These are phyloP conservation scores for Artomyces pyxidatus DNA, from an alignment of 768 basidiomycete species.

Conservation along the genomic window DNA sequence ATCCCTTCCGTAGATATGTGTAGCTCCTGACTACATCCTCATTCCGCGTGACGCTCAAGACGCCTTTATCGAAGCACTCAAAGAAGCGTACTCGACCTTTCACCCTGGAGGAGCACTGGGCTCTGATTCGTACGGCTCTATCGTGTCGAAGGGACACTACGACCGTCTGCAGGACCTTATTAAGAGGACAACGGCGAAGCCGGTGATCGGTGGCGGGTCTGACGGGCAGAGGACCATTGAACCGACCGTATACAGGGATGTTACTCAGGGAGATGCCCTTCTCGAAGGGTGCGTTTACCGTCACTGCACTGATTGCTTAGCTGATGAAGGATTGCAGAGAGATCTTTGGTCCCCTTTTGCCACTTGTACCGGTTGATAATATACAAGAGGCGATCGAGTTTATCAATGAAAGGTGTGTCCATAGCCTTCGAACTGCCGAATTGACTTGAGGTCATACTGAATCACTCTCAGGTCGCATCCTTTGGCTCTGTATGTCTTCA, in stretches of 20 bases:
- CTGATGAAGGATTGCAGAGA: too few species aligned
- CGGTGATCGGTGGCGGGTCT: conserved; percentile 45
- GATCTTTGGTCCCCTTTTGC: conserved; percentile 65
- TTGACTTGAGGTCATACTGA: background rate
- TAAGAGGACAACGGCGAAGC: conserved; percentile 43
- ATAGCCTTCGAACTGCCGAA: background rate
- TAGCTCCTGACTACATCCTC: conserved; percentile 39
- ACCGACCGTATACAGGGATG: conserved; percentile 51
- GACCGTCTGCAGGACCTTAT: conserved; percentile 45
- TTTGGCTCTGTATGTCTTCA: conserved; percentile 13
- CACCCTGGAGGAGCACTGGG: conserved; percentile 46
- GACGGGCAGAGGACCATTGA: conserved; percentile 37
- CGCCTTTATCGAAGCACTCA: conserved; percentile 36
- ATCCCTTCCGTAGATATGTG: conserved; percentile 26
- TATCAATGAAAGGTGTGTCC: conserved; percentile 40
- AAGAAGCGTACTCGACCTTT: conserved; percentile 37
- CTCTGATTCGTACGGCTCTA: conserved; percentile 36
- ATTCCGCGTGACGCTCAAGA: conserved; percentile 35
- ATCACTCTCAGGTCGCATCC: conserved; percentile 9
- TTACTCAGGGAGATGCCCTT: conserved; percentile 45
- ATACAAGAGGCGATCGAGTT: conserved; percentile 49
- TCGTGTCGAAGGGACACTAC: conserved; percentile 49
- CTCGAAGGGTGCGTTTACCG: conserved; percentile 48
- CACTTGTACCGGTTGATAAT: conserved; percentile 49
- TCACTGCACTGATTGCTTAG: too few species aligned